Base-by-base conservation (phyloP, 441 rosid species). In the Brassica hybrid region DNA sequence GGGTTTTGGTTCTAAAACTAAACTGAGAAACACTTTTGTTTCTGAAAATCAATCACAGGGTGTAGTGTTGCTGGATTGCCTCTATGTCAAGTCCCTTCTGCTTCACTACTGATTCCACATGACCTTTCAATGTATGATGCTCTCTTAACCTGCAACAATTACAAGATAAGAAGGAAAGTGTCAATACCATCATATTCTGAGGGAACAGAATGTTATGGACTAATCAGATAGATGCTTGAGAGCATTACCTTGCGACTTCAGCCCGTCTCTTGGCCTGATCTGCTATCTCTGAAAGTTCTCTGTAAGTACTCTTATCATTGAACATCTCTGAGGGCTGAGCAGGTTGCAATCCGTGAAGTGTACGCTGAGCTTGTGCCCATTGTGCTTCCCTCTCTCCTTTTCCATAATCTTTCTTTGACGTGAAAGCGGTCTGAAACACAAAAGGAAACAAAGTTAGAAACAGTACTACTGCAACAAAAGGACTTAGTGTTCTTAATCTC, bases 331-430 rank as follows among this genome's bases (percentile, higher is more conserved):
- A 19, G n/a, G 75, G 65, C 65, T 83, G 84, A 1, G 90, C 83
- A 25, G 90, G 80, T 25, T 90, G 89, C 67, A 90, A 86, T 27
- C 94, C 94, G 2, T 88, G 94, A 3, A 90, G 88, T 1, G 94
- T 90, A 36, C 92, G 89, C 78, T 90, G 94, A 41, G 91, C 88
- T 63, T 81, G 75, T 4, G 92, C 94, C 94, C 94, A 88, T 54
- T 86, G 91, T 59, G 94, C 94, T 80, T 89, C 94, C 58, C 92
- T 82, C 67, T 88, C 89, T 13, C 86, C 94, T 13, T 63, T 90
- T 43, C 94, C 92, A 59, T 85, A 90, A 67, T 90, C 90, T 84
- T 84, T 90, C 91, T 86, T 90, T 11, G 94, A 83, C n/a, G 92
- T 90, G 85, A 90, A 90, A 30, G 94, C 94, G 2, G 94, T 89